A percentile compares a stretch with the other conserved stretches of the same genome.
Evolutionary conservation across 2,329 filamentous ascomycete species (phyloP).

Genomic region (Talaromyces albobiverticillius): DNA sequence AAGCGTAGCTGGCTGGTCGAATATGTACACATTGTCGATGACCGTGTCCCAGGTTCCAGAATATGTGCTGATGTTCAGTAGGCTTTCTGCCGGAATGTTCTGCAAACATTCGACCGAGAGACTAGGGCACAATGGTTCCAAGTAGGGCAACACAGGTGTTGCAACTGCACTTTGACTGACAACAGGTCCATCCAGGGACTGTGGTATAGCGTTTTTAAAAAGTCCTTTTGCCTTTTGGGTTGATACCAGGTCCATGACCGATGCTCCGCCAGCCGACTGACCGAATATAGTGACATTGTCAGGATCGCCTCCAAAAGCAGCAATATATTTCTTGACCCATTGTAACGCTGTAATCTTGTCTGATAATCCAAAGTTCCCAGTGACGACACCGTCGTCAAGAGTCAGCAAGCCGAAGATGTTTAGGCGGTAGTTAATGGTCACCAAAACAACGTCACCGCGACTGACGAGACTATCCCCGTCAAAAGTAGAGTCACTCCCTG

Average conservation of each 20-base stretch:
- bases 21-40: slow-evolving; percentile 12
- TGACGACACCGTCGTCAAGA: slow-evolving; percentile 38
- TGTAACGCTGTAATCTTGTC: slow-evolving; percentile 33
- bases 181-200: slow-evolving; percentile 10
- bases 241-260: slow-evolving; percentile 10
- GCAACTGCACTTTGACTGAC: slow-evolving; percentile 4
- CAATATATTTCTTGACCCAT: slow-evolving; percentile 41
- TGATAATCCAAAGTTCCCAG: slow-evolving; percentile 38
- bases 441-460: slow-evolving; percentile 47
- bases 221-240: slow-evolving; percentile 14
- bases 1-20: slow-evolving; percentile 9
- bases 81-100: slow-evolving; percentile 3
- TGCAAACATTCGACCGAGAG: slow-evolving; percentile 9
- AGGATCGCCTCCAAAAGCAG: slow-evolving; percentile 40
- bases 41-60: slow-evolving; percentile 11
- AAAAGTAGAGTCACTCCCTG: slow-evolving; percentile 29
- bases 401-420: slow-evolving; percentile 51
- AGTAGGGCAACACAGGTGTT: slow-evolving; percentile 1
- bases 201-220: slow-evolving; percentile 9
- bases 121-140: slow-evolving; percentile 5
- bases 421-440: slow-evolving; percentile 45
- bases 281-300: slow-evolving; percentile 51
- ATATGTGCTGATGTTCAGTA: slow-evolving; percentile 10
- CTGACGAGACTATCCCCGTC: slow-evolving; percentile 35
- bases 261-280: slow-evolving; percentile 48